These are phyloP conservation scores for Aspergillus conjunctus DNA, from an alignment of 495 filamentous ascomycete species.

Conservation along the genomic window DNA sequence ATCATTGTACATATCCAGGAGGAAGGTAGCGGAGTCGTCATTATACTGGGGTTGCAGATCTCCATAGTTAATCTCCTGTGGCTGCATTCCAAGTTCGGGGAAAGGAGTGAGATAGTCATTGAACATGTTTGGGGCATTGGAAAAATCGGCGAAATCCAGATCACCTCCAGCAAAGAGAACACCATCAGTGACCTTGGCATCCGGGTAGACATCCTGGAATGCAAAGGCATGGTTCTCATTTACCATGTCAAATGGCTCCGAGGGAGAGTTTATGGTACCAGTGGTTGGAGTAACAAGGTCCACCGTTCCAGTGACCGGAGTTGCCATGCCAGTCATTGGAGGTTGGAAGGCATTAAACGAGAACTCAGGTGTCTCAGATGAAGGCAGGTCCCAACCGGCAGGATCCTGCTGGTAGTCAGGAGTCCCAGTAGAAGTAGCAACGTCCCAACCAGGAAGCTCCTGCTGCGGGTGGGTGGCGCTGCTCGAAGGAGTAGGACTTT, in stretches of 20 bases:
- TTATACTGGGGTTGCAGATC: constrained; percentile 16
- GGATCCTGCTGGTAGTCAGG: constrained; percentile 15
- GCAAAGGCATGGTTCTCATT: constrained; percentile 13
- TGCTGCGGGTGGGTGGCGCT: constrained; percentile 12
- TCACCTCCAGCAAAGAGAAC: constrained; percentile 15
- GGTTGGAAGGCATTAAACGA: constrained; percentile 18
- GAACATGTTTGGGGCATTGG: constrained; percentile 17
- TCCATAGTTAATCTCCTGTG: constrained; percentile 14
- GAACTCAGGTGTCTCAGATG: constrained; percentile 18
- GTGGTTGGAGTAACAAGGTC: constrained; percentile 19
- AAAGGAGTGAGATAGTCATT: constrained; percentile 15
- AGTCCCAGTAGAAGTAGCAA: constrained; percentile 15
- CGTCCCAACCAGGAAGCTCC: constrained; percentile 10
- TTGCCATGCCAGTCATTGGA: constrained; percentile 13
- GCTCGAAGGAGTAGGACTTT: constrained; percentile 15
- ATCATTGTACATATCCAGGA: constrained; percentile 21
- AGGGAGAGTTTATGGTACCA: constrained; percentile 18
- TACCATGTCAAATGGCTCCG: constrained; percentile 15
- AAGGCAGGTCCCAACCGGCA: constrained; percentile 10
- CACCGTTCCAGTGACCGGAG: constrained; percentile 11
- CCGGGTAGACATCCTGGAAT: constrained; percentile 19
- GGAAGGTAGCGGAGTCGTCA: constrained; percentile 17
- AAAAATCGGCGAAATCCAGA: constrained; percentile 16
- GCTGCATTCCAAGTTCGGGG: constrained; percentile 12
- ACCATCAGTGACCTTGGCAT: constrained; percentile 19